Conservation (phyloP, 495 filamentous ascomycete genomes). For the Lasiosphaeriaceae sp. region DNA sequence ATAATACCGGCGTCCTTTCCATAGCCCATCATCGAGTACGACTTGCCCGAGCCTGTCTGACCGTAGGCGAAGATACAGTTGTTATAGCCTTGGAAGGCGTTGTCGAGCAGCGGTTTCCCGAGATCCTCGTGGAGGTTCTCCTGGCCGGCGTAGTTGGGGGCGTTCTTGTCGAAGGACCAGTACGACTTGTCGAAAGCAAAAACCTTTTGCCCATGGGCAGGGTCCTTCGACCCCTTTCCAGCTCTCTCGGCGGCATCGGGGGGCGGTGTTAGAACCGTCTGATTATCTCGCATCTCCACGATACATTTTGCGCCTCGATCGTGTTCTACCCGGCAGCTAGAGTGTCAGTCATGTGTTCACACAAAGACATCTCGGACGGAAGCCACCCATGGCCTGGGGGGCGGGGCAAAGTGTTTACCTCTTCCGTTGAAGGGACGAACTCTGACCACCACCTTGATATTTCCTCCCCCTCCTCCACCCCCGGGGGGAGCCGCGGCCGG, state of each 20-base stretch:
- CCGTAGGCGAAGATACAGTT: slow-evolving; percentile 99
- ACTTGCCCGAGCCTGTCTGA: slow-evolving; percentile 97
- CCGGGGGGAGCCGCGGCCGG: slow-evolving; percentile 45
- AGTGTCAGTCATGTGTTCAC: not conserved
- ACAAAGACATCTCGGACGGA: too few species aligned
- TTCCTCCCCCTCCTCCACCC: slow-evolving; percentile 70
- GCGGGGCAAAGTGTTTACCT: slow-evolving; percentile 55
- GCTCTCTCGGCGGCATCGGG: slow-evolving; percentile 55
- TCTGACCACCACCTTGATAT: slow-evolving; percentile 99
- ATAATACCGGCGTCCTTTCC: slow-evolving; percentile 95
- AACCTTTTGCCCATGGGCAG: slow-evolving; percentile 59
- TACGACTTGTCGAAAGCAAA: slow-evolving; percentile 98
- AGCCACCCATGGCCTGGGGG: too few species aligned
- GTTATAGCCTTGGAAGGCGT: slow-evolving; percentile 98
- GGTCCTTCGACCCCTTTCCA: slow-evolving; percentile 63
- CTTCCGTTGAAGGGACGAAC: slow-evolving; percentile 86
- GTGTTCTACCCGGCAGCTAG: slow-evolving; percentile 56
- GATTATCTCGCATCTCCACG: slow-evolving; percentile 88
- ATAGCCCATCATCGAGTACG: slow-evolving; percentile 99
- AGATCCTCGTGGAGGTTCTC: slow-evolving; percentile 84
- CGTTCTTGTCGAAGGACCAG: slow-evolving; percentile 89
- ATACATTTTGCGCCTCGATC: slow-evolving; percentile 95
- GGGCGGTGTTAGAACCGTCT: slow-evolving; percentile 82
- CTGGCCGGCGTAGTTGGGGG: slow-evolving; percentile 83
- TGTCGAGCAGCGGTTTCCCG: slow-evolving; percentile 88